A percentile compares a stretch with the other conserved stretches of the same genome.
phyloP scores from a whole-genome alignment of 257 asterid species.

The Capsicum chinense region DNA sequence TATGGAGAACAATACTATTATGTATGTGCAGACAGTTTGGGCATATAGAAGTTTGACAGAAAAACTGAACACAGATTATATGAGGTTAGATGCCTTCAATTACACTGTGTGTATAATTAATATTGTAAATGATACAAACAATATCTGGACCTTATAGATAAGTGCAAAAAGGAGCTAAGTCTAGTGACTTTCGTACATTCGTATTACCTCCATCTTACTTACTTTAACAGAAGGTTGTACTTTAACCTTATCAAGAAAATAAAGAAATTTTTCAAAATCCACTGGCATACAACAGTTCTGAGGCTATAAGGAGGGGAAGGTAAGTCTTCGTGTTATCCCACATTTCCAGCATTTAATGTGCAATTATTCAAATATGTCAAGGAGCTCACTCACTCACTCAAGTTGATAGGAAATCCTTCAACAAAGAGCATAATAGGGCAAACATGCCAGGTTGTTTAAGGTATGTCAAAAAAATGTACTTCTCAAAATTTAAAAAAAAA shows the following conservation, averaged over 20 bases:
- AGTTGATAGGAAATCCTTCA: slow-evolving; percentile 18
- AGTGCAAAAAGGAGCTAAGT: background rate
- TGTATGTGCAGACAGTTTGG: background rate
- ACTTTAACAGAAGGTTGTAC: background rate
- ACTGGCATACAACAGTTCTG: slow-evolving; percentile 18
- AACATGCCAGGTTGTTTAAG: background rate
- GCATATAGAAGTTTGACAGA: background rate
- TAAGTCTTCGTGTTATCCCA: background rate
- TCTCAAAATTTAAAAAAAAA: background rate
- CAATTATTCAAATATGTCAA: background rate
- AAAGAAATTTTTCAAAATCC: background rate
- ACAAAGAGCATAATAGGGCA: background rate
- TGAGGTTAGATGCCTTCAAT: background rate
- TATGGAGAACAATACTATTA: slow-evolving; percentile 4
- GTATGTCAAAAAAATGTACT: background rate
- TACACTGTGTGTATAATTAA: background rate
- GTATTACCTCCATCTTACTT: background rate
- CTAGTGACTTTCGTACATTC: background rate
- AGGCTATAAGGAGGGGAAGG: slow-evolving; percentile 18
- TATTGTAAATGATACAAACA: background rate
- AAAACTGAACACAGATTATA: background rate
- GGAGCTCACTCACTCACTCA: background rate
- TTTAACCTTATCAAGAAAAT: background rate
- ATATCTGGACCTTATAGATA: slow-evolving; percentile 15
- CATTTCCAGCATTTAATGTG: background rate